These are phyloP conservation scores for Paraphysoderma sedebokerense DNA, from an alignment of 371 early-diverging fungal genomes.

Conservation along the genomic window DNA sequence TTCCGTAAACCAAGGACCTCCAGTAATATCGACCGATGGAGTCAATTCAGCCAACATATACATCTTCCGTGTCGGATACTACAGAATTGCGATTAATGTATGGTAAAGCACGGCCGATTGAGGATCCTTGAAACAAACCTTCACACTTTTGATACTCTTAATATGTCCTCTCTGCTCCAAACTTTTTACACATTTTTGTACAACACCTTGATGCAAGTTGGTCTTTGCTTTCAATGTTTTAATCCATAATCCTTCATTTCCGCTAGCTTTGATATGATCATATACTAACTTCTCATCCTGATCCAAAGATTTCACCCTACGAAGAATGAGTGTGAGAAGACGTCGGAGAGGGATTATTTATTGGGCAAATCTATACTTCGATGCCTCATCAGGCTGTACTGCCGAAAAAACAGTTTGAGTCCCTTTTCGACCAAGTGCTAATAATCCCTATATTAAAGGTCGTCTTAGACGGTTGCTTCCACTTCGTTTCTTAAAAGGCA, in stretches of 20 bases:
- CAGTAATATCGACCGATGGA: constrained; percentile 88
- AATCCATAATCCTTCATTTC: constrained; percentile 80
- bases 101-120: too few species aligned
- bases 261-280: constrained; percentile 59
- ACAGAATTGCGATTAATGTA: not conserved
- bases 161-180: constrained; percentile 74
- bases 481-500: too few species aligned
- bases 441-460: too few species aligned
- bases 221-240: constrained; percentile 73
- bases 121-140: constrained; percentile 25
- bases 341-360: too few species aligned
- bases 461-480: too few species aligned
- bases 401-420: too few species aligned
- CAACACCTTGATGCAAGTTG: constrained; percentile 62
- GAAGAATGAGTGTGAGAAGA: too few species aligned
- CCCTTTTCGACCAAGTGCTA: too few species aligned
- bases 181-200: constrained; percentile 60
- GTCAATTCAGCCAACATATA: constrained; percentile 83
- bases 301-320: too few species aligned
- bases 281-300: constrained; percentile 37
- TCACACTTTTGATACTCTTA: constrained; percentile 86
- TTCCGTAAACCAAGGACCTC: constrained; percentile 95
- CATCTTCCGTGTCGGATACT: constrained; percentile 73
- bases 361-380: too few species aligned
- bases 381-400: too few species aligned